Percentiles rank a stretch among this genome's conserved stretches.
Evolutionary conservation across 2,329 filamentous ascomycete genomes (phyloP).

Genomic region (Teratosphaeria viscida): DNA sequence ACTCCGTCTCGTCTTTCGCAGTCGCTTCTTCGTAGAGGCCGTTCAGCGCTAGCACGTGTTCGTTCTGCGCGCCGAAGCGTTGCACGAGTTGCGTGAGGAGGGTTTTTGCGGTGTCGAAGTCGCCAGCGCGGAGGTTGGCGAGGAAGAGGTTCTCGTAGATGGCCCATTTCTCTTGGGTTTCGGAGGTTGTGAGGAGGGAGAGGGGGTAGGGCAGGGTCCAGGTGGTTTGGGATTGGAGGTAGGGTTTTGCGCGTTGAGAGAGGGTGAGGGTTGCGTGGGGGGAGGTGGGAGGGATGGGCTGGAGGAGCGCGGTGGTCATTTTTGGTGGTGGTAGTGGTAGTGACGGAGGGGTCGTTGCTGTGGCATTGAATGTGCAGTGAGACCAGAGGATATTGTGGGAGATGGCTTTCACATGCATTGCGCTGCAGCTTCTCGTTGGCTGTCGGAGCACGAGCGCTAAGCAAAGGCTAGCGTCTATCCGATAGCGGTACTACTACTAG

Average conservation of each 20-base stretch:
- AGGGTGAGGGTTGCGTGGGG: slow-evolving; percentile 34
- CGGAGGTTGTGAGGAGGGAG: slow-evolving; percentile 42
- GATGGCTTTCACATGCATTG: neutral
- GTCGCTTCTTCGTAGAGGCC: slow-evolving; percentile 79
- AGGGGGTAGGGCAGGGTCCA: slow-evolving; percentile 38
- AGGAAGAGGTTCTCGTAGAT: slow-evolving; percentile 80
- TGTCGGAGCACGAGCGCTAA: neutral
- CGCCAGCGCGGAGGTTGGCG: slow-evolving; percentile 71
- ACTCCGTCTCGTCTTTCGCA: slow-evolving; percentile 53
- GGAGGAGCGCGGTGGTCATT: slow-evolving; percentile 14
- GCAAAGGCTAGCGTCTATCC: neutral
- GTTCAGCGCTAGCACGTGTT: slow-evolving; percentile 71
- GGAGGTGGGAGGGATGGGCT: slow-evolving; percentile 29
- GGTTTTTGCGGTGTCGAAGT: slow-evolving; percentile 65
- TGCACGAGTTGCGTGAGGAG: slow-evolving; percentile 65
- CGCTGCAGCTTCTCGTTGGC: neutral
- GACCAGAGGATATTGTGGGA: neutral
- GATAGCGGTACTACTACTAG: neutral
- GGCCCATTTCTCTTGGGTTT: slow-evolving; percentile 73
- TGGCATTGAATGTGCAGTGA: neutral
- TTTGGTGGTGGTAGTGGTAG: neutral
- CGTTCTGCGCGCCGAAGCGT: slow-evolving; percentile 72
- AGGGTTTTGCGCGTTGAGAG: slow-evolving; percentile 36
- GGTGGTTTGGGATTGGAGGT: slow-evolving; percentile 27
- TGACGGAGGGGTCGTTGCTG: neutral